phyloP scores from a whole-genome alignment of 2,329 filamentous ascomycete genomes.

The Xylaria arbuscula region DNA sequence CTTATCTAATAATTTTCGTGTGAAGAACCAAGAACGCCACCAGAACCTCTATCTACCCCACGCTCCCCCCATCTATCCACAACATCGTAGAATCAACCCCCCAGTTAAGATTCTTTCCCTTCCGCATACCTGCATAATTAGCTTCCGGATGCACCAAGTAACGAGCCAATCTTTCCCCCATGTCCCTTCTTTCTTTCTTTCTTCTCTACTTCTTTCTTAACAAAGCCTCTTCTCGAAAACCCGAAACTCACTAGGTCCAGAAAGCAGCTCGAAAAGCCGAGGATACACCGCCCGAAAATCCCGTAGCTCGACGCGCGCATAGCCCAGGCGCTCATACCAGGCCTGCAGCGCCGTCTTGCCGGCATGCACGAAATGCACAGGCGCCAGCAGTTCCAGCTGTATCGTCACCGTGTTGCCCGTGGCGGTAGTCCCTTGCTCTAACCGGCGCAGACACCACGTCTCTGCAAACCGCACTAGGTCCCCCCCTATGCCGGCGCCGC shows the following conservation, averaged over 20 bases:
- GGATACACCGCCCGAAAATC: conserved; percentile 44
- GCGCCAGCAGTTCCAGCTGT: conserved; percentile 47
- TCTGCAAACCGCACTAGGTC: conserved; percentile 48
- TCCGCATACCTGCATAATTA: not conserved
- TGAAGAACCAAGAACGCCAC: not conserved
- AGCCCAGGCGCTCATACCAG: conserved; percentile 49
- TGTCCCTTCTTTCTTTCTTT: not conserved
- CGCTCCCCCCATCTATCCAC: not conserved
- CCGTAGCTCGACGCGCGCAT: conserved; percentile 29
- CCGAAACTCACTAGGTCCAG: conserved; percentile 43
- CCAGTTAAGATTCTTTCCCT: not conserved
- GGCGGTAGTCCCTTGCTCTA: not conserved
- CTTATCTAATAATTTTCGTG: not conserved
- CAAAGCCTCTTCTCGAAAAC: conserved; percentile 45
- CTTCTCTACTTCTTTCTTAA: not conserved
- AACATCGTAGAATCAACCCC: not conserved
- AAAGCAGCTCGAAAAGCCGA: conserved; percentile 37
- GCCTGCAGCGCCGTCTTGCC: conserved; percentile 45
- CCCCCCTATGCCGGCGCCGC: conserved; percentile 46
- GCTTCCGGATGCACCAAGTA: not conserved
- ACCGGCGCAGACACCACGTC: conserved; percentile 35
- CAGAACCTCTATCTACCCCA: not conserved
- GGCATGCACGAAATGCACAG: conserved; percentile 42
- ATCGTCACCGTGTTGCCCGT: conserved; percentile 24
- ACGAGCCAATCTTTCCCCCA: not conserved